Evolutionary conservation across 352 stramenopile genomes (phyloP), one percentile per base, ranked within the genome.

Genomic region (Phytophthora nicotianae): DNA sequence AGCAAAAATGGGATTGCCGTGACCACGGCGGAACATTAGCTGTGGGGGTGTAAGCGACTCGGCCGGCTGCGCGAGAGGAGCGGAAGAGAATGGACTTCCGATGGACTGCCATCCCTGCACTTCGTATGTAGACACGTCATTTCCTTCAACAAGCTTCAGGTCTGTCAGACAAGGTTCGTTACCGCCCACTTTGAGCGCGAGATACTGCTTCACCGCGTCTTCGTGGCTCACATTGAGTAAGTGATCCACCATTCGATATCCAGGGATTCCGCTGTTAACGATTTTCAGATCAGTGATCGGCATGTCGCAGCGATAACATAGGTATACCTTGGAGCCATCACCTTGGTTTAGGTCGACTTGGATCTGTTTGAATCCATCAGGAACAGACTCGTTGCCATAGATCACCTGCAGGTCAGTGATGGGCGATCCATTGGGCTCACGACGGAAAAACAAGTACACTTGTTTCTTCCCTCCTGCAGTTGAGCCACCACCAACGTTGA

Each of bases 231-330:
- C 17, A 27, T 93, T 90, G 21, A 96, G 68, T 37, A 90, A 52
- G 21, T 93, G 70, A 50, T 95, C 85, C 9, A 95, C 58, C 76
- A 96, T 90, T 24, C 81, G 81, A 65, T 95, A 96, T 16, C 88
- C 85, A 20, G 86, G 85, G 26, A 95, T 91, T 37, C 86, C 86
- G 17, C 72, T 85, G 32, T 89, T 90, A 26, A 96, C 86, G 41
- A 95, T 89, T 66, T 91, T 89, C 27, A 96, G 58, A 55, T 96
- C 88, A 0, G 85, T 95, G 54, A 96, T 89, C 5, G 88, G 88
- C 85, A 95, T 95, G 65, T 96, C 88, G 53, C 85, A 91, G 3
- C 86, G 83, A 57, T 95, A 96, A 59, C 88, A 96, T 26, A 96
- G 60, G 45, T 89, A 93, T 5, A 94, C 85, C 37, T 90, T 93